Evolutionary conservation across 768 basidiomycete genomes (phyloP), one percentile per base, ranked within the genome.

Genomic region (Lactifluus subvellereus): DNA sequence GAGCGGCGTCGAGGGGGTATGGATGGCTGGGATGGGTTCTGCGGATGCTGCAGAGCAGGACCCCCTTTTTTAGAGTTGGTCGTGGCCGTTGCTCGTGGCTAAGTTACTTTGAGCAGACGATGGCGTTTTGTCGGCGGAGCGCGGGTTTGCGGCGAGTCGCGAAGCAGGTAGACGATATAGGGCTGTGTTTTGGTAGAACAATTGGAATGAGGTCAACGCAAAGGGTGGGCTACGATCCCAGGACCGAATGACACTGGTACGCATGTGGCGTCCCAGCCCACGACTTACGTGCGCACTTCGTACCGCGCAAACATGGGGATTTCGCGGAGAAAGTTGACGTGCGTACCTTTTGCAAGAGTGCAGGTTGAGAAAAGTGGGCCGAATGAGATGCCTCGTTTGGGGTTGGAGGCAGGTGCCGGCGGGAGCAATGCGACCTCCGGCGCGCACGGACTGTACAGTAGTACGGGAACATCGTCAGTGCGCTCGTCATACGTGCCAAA

Each of bases 221-320:
- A 10, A 9, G 20, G 4, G 52, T 42, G 16, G 27, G 27, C n/a
- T 43, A 27, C 27, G 27, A 10, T 4, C 33, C 7, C 1, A 4
- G 30, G 6, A 33, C 18, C 5, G 16, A 20, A 30, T 1, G 20
- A 14, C 43, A 5, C 18, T 73, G 82, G 52, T 67, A 87, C 88
- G 88, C 89, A 91, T 81, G 91, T 91, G 38, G 84, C 74, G 56
- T 89, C 88, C 89, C 89, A 91, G 6, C 79, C 75, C 10, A 75
- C 84, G 3, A 89, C 72, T 22, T 71, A 76, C 11, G 82, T 69
- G 45, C 84, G 77, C 10, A 90, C 77, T 73, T 91, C 86, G 66
- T 87, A 91, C 1, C 73, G 71, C 9, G 78, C 69, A 7, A 88
- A 72, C 57, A 86, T 82, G 1, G 86, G 80, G 27, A 91, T 88